Conservation (phyloP, 2,329 filamentous ascomycete species). For the Hyphodiscus sp. region DNA sequence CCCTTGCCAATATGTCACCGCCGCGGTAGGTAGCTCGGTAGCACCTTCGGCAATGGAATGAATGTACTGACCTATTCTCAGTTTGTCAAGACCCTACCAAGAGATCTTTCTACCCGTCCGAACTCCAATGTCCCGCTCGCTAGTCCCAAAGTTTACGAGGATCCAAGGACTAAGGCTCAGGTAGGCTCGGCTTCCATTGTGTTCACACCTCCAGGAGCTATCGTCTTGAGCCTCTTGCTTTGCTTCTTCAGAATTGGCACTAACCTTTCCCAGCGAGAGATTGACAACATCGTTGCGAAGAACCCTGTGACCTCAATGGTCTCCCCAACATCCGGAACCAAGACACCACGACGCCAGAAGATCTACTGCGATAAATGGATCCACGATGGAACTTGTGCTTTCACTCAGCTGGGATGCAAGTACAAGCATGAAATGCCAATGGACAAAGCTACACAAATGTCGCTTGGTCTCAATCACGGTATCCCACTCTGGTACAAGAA, state of each 20-base stretch:
- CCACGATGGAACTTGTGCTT: conserved; percentile 76
- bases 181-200: background rate
- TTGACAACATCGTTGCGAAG: conserved; percentile 19
- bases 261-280: conserved; percentile 8
- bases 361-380: conserved; percentile 89
- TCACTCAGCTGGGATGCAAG: conserved; percentile 77
- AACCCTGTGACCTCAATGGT: background rate
- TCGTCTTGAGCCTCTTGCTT: too few relatives aligned
- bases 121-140: background rate
- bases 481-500: conserved; percentile 34
- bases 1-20: background rate
- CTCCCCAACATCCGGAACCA: background rate
- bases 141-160: too few relatives aligned
- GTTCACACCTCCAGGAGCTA: background rate
- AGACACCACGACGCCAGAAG: conserved; percentile 41
- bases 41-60: background rate
- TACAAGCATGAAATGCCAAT: conserved; percentile 88
- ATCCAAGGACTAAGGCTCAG: background rate
- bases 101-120: background rate
- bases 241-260: background rate
- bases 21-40: background rate
- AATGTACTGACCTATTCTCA: background rate
- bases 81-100: background rate
- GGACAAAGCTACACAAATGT: conserved; percentile 56
- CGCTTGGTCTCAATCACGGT: conserved; percentile 64